phyloP scores from a whole-genome alignment of 352 stramenopile species.

The Phytophthora pini region DNA sequence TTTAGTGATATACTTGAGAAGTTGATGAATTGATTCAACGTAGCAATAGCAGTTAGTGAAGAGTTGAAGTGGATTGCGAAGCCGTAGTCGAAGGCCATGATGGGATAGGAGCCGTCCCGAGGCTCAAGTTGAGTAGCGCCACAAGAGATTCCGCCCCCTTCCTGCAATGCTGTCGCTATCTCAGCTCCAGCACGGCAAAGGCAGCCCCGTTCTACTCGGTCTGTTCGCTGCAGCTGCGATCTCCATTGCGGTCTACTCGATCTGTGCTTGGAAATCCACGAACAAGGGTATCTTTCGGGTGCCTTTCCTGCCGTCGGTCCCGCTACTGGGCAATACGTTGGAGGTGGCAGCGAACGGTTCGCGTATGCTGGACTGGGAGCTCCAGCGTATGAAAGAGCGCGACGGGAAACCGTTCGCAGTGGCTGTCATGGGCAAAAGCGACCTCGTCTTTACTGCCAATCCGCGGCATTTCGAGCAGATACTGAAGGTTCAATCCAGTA shows the following conservation, averaged over 20 bases:
- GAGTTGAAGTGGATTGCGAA: no score
- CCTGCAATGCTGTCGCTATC: no score
- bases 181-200: neutral
- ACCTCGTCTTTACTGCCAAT: slow-evolving; percentile 24
- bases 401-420: slow-evolving; percentile 14
- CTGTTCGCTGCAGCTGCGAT: neutral
- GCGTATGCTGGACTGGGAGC: slow-evolving; percentile 47
- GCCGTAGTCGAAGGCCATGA: no score
- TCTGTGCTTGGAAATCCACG: neutral
- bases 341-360: slow-evolving; percentile 28
- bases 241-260: neutral
- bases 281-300: neutral
- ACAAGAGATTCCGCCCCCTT: no score
- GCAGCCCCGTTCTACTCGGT: neutral
- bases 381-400: neutral
- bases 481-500: slow-evolving; percentile 59
- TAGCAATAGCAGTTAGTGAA: no score
- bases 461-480: slow-evolving; percentile 48
- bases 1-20: no score
- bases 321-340: slow-evolving; percentile 27
- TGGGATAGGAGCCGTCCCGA: no score
- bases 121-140: no score
- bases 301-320: neutral
- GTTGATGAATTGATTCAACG: no score
- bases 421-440: slow-evolving; percentile 16